Base-by-base conservation (phyloP, 208 protist genomes). In the Crithidia brevicula region DNA sequence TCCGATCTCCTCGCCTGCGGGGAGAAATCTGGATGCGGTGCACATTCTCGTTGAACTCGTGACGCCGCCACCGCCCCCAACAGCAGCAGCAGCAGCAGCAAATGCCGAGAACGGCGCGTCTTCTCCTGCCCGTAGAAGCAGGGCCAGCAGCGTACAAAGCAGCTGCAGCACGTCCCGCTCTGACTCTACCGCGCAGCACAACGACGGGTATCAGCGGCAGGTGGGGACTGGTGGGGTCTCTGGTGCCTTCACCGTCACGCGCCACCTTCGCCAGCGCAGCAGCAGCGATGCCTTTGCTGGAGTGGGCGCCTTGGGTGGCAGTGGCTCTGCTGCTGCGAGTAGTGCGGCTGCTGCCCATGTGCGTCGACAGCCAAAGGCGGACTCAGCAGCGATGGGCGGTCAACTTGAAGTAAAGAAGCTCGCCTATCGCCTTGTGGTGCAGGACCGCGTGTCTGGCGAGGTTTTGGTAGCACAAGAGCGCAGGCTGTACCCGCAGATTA, bases 381-480 rank as follows among this genome's bases (percentile, higher is more conserved):
- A 65, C 30, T 22, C 57, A 7, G 54, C 51, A 22, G 42, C 40
- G 33, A 23, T 22, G 6, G 27, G 57, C 9, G 45, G 40, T 8
- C 33, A 34, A n/a, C 11, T 68, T 0, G 77, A 86, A 66, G 81
- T 86, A 27, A 79, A 76, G 49, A 61, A 61, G n/a, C 38, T 86
- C 0, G 25, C 50, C 15, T 83, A 60, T 34, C 40, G 42, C 11
- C 31, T 83, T 16, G 4, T 54, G 18, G 45, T 82, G 38, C 20
- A 36, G 7, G 51, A 79, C 51, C 30, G 56, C n/a, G 8, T 6
- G 23, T 67, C 40, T 7, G 66, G 68, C 13, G 43, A 9, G 0
- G 61, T 61, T 15, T 40, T 83, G 10, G 15, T 58, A 9, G 34
- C 38, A 1, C 56, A 67, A 18, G 53, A 72, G 51, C 76, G 81